A percentile compares a stretch with the other conserved stretches of the same genome.
Conservation (phyloP, 2,329 filamentous ascomycete genomes). For the Biscogniauxia mediterranea region DNA sequence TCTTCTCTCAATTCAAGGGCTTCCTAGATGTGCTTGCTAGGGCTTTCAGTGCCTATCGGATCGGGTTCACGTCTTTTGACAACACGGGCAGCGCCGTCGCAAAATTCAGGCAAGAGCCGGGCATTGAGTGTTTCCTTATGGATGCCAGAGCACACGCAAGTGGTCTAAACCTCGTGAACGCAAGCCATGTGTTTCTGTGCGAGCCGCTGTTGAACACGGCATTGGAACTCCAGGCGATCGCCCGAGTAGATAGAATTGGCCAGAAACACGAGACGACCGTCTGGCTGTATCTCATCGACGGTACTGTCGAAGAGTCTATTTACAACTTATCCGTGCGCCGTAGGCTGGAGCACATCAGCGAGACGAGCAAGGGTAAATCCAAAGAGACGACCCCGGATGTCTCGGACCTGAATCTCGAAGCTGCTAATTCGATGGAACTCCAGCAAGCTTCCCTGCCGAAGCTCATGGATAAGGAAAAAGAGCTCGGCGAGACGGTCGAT, state of each 20-base stretch:
- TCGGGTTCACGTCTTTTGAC: constrained; percentile 71
- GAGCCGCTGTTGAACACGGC: constrained; percentile 93
- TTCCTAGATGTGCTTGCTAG: constrained; percentile 72
- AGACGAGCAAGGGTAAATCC: constrained; percentile 37
- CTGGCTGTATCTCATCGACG: constrained; percentile 90
- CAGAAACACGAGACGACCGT: constrained; percentile 86
- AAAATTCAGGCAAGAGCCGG: constrained; percentile 72
- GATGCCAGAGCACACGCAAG: constrained; percentile 87
- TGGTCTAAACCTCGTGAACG: constrained; percentile 87
- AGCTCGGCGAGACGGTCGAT: constrained; percentile 76
- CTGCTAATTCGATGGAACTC: constrained; percentile 80
- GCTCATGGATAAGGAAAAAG: constrained; percentile 67
- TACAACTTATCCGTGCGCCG: constrained; percentile 81
- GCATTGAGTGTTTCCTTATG: constrained; percentile 78
- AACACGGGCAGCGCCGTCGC: constrained; percentile 66
- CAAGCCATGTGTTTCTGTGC: constrained; percentile 90
- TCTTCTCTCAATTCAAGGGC: constrained; percentile 73
- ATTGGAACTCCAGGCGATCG: constrained; percentile 91
- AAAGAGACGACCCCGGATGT: constrained; percentile 45
- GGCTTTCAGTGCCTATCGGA: constrained; percentile 69
- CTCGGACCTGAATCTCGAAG: constrained; percentile 67
- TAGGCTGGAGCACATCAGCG: constrained; percentile 73
- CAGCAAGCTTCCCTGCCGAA: constrained; percentile 69
- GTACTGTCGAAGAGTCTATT: constrained; percentile 89
- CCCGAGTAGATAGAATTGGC: constrained; percentile 91